Evolutionary conservation across 352 stramenopile genomes (phyloP).

Genomic region (Phytophthora sp.): DNA sequence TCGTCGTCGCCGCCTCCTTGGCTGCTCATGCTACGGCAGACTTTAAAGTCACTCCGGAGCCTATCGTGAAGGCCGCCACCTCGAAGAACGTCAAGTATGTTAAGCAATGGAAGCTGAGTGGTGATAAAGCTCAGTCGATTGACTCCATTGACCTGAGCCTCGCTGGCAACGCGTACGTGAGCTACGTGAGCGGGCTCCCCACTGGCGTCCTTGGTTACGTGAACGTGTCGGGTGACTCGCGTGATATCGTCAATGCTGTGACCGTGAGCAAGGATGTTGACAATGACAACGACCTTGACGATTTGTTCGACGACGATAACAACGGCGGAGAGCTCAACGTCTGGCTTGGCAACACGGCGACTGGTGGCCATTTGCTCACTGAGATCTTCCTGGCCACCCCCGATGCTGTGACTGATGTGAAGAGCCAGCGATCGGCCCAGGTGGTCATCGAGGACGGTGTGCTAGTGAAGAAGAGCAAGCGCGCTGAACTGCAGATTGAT

Average conservation of each 20-base stretch:
- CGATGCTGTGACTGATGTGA: constrained; percentile 25
- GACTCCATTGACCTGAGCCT: constrained; percentile 29
- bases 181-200: constrained; percentile 24
- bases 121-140: constrained; percentile 11
- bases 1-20: constrained; percentile 22
- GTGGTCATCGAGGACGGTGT: constrained; percentile 34
- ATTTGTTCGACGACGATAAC: constrained; percentile 19
- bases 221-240: constrained; percentile 31
- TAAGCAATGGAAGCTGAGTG: constrained; percentile 33
- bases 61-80: constrained; percentile 9
- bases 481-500: constrained; percentile 25
- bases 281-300: constrained; percentile 16
- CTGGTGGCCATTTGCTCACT: constrained; percentile 30
- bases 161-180: constrained; percentile 26
- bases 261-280: constrained; percentile 25
- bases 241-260: constrained; percentile 26
- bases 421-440: constrained; percentile 24
- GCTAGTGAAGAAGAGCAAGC: constrained; percentile 9
- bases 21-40: constrained; percentile 15
- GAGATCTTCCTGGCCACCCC: constrained; percentile 33
- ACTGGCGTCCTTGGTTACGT: constrained; percentile 32
- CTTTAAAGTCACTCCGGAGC: constrained; percentile 19
- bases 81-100: constrained; percentile 28
- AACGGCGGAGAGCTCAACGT: constrained; percentile 29
- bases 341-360: constrained; percentile 11